Evolutionary conservation across 371 early-diverging fungal species (phyloP).

Genomic region (Haplosporangium sp.): DNA sequence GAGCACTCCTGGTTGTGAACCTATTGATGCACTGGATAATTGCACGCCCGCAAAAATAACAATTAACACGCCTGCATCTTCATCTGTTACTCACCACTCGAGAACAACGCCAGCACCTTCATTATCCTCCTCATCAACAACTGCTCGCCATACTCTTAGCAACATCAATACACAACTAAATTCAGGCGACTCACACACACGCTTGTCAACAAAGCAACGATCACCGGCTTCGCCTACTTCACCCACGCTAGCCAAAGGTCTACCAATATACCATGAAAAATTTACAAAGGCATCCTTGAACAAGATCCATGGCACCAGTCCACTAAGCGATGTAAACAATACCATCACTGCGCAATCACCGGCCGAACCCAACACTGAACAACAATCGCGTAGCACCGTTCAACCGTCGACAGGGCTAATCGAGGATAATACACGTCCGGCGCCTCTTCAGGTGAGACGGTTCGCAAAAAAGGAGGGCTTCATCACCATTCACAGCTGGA

Average conservation of each 20-base stretch:
- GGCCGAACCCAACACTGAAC: too few relatives aligned
- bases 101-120: background rate
- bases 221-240: background rate
- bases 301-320: constrained; percentile 29
- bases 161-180: constrained; percentile 8
- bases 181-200: background rate
- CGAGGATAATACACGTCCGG: too few relatives aligned
- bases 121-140: background rate
- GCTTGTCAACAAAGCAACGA: too few relatives aligned
- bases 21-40: too few relatives aligned
- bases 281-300: constrained; percentile 18
- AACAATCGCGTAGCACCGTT: too few relatives aligned
- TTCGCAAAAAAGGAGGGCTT: constrained; percentile 26
- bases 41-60: too few relatives aligned
- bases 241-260: constrained; percentile 13
- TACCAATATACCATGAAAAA: constrained; percentile 30
- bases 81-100: background rate
- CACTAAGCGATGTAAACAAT: constrained; percentile 22
- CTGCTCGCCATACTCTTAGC: background rate
- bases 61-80: too few relatives aligned
- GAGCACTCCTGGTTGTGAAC: too few relatives aligned
- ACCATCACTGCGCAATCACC: constrained; percentile 7
- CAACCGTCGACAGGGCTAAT: too few relatives aligned
- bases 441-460: constrained; percentile 1
- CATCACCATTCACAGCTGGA: constrained; percentile 27